phyloP scores from a whole-genome alignment of 169 alveolate species.

The Theileria luwenshuni region DNA sequence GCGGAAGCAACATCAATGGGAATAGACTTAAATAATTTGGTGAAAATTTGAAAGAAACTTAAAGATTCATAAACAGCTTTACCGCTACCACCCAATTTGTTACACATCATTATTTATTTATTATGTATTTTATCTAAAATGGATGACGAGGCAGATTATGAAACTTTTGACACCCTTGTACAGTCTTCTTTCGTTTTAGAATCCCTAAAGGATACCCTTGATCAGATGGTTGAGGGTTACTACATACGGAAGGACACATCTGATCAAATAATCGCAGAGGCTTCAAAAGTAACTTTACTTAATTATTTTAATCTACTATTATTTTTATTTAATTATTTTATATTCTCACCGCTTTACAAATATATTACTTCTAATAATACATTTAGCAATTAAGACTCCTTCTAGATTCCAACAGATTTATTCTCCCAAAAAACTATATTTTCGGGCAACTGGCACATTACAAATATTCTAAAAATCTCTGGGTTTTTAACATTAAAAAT shows the following conservation, averaged over 20 bases:
- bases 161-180: conserved; percentile 29
- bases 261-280: conserved; percentile 40
- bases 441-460: conserved; percentile 57
- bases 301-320: not conserved
- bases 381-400: conserved; percentile 36
- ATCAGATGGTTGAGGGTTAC: conserved; percentile 62
- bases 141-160: conserved; percentile 1
- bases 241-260: conserved; percentile 55
- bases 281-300: conserved; percentile 32
- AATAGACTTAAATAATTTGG: not conserved
- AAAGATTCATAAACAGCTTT: not conserved
- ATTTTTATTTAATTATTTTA: conserved; percentile 8
- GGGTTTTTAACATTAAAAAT: conserved; percentile 40
- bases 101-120: conserved; percentile 9
- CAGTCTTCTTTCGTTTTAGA: conserved; percentile 29
- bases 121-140: conserved; percentile 7
- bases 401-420: not conserved
- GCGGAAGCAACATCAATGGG: not conserved
- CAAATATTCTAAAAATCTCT: not conserved
- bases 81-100: not conserved
- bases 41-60: not conserved
- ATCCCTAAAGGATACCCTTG: conserved; percentile 55
- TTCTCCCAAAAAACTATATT: conserved; percentile 19
- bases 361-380: no score
- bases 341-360: no score